Evolutionary conservation across 2,329 filamentous ascomycete species (phyloP).

Genomic region (Lizonia empirigonia): DNA sequence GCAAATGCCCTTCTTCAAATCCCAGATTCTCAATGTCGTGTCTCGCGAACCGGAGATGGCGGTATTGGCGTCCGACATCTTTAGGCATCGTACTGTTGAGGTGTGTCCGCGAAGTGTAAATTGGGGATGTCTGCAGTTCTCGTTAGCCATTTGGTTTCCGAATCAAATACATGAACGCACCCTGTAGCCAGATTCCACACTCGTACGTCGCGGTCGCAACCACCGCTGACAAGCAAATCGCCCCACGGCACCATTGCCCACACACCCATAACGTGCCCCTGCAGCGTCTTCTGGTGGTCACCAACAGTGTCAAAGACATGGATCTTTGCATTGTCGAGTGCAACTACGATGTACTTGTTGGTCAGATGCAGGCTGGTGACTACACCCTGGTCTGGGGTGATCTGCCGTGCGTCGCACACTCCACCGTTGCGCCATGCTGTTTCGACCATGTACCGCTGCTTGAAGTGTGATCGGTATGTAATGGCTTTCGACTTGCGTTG

Average conservation of each 20-base stretch:
- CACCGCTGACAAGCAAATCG: slow-evolving; percentile 91
- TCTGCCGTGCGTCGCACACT: slow-evolving; percentile 80
- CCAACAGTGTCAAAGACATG: slow-evolving; percentile 96
- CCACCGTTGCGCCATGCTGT: slow-evolving; percentile 95
- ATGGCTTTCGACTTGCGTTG: slow-evolving; percentile 66
- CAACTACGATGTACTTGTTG: slow-evolving; percentile 94
- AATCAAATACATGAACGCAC: slow-evolving; percentile 57
- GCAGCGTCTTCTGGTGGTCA: slow-evolving; percentile 82
- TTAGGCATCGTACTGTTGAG: slow-evolving; percentile 92
- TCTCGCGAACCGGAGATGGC: slow-evolving; percentile 96
- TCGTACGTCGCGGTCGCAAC: slow-evolving; percentile 93
- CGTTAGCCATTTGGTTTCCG: slow-evolving; percentile 15
- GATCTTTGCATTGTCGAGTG: slow-evolving; percentile 96
- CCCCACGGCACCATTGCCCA: slow-evolving; percentile 99
- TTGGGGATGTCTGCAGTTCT: slow-evolving; percentile 31
- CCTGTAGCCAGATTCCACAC: slow-evolving; percentile 96
- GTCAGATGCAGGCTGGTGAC: slow-evolving; percentile 95
- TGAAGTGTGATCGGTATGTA: slow-evolving; percentile 96
- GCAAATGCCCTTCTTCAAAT: slow-evolving; percentile 85
- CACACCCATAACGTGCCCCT: slow-evolving; percentile 98
- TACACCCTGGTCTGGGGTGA: slow-evolving; percentile 94
- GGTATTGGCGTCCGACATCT: slow-evolving; percentile 93
- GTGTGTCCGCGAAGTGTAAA: slow-evolving; percentile 87
- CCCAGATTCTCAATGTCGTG: slow-evolving; percentile 93
- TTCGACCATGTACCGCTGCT: slow-evolving; percentile 95